Evolutionary conservation across 2,329 filamentous ascomycete species (phyloP).

Genomic region (Aureobasidium sp.): DNA sequence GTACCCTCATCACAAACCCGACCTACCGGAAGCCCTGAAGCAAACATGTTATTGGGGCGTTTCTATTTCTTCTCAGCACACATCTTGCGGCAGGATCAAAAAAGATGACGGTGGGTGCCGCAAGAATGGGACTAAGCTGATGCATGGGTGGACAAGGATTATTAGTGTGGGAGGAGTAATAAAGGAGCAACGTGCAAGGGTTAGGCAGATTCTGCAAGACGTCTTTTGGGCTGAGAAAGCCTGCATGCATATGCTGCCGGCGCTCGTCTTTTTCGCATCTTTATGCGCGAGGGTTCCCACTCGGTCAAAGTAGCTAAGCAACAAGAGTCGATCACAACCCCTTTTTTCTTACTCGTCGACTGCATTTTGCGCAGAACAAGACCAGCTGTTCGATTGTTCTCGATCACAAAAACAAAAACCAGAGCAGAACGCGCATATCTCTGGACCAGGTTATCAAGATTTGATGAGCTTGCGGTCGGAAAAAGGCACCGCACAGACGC

Average conservation of each 20-base stretch:
- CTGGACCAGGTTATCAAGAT: background rate
- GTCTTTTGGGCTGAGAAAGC: background rate
- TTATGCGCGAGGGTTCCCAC: background rate
- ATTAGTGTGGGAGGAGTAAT: background rate
- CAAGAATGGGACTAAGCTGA: background rate
- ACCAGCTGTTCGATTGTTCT: background rate
- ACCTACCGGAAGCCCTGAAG: background rate
- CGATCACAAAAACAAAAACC: background rate
- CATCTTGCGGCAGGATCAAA: background rate
- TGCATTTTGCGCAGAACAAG: background rate
- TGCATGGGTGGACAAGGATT: background rate
- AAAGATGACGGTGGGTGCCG: conserved; percentile 9
- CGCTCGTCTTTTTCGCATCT: background rate
- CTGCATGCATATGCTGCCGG: background rate
- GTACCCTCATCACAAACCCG: conserved; percentile 1
- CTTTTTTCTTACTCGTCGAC: conserved; percentile 1
- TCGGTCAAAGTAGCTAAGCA: background rate
- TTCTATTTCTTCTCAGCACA: background rate
- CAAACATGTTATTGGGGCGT: background rate
- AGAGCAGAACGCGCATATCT: background rate
- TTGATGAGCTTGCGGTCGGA: conserved; percentile 2
- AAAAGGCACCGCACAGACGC: background rate
- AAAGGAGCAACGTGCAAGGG: conserved; percentile 6
- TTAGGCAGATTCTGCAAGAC: background rate
- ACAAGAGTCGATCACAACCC: background rate